These are phyloP conservation scores for Cercospora sojina DNA, from an alignment of 2,329 filamentous ascomycete genomes.

Conservation along the genomic window DNA sequence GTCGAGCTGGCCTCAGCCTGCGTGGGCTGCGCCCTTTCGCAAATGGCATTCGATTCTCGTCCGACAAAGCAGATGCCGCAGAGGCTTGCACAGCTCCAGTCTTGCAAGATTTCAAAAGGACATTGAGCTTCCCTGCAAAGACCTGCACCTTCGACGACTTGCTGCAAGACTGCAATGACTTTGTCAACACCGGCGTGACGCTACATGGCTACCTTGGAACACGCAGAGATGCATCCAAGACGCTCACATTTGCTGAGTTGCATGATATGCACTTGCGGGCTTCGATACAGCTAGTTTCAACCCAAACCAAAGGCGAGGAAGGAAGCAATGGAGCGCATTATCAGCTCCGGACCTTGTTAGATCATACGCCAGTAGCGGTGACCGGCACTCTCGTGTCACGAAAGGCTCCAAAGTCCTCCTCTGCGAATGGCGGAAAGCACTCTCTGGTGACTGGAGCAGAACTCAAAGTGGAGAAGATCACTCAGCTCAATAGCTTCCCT, in stretches of 20 bases:
- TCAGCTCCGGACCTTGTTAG: constrained; percentile 27
- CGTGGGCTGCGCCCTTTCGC: background rate
- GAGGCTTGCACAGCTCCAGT: background rate
- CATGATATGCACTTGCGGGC: constrained; percentile 43
- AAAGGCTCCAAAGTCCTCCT: constrained; percentile 36
- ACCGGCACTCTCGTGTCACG: constrained; percentile 51
- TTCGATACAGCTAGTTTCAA: constrained; percentile 41
- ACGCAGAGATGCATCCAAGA: constrained; percentile 65
- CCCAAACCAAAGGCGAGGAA: constrained; percentile 29
- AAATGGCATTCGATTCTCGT: background rate
- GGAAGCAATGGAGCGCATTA: constrained; percentile 31
- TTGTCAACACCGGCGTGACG: constrained; percentile 46
- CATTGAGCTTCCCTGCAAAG: constrained; percentile 47
- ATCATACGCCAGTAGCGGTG: constrained; percentile 56
- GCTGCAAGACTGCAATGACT: constrained; percentile 26
- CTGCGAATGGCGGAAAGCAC: background rate
- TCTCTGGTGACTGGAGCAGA: constrained; percentile 22
- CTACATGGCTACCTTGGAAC: constrained; percentile 72
- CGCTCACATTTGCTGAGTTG: constrained; percentile 68
- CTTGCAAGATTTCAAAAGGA: constrained; percentile 34
- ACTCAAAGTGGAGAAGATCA: constrained; percentile 61
- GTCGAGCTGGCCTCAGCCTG: background rate
- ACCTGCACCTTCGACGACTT: constrained; percentile 41
- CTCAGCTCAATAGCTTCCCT: constrained; percentile 70
- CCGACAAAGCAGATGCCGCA: background rate